Evolutionary conservation across 257 asterid species (phyloP).

Genomic region (Gentiana macrophylla): DNA sequence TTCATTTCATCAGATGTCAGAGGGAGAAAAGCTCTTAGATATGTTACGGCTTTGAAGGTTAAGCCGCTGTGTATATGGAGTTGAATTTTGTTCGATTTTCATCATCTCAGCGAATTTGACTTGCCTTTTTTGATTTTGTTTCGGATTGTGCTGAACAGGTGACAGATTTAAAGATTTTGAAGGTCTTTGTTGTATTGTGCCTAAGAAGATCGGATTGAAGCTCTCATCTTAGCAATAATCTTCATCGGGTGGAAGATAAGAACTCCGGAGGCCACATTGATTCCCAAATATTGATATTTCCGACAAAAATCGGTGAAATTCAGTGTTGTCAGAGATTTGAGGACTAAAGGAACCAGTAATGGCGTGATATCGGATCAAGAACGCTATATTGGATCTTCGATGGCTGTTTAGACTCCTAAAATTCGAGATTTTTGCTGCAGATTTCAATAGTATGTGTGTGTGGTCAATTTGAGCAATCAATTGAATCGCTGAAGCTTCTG

Average conservation of each 20-base stretch:
- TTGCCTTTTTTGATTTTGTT: not conserved
- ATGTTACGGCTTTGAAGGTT: not conserved
- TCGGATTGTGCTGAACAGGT: not conserved
- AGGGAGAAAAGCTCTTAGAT: not conserved
- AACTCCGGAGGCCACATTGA: constrained; percentile 2
- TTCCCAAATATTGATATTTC: not conserved
- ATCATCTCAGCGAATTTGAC: not conserved
- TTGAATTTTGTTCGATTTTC: not conserved
- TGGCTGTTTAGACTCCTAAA: not conserved
- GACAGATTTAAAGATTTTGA: not conserved
- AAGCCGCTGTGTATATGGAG: not conserved
- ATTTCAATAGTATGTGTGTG: not conserved
- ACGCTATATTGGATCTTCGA: not conserved
- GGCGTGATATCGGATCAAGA: not conserved
- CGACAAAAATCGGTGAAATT: not conserved
- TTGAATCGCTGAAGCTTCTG: too few species aligned
- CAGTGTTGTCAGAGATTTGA: not conserved
- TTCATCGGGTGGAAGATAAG: not conserved
- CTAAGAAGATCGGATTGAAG: constrained; percentile 2
- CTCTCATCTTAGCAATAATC: not conserved
- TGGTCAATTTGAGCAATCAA: too few species aligned
- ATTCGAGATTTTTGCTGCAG: constrained; percentile 2
- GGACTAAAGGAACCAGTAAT: not conserved
- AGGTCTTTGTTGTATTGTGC: not conserved
- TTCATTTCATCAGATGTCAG: not conserved